phyloP scores from a whole-genome alignment of 2,329 filamentous ascomycete species.

The Hirsutella minnesotensis region DNA sequence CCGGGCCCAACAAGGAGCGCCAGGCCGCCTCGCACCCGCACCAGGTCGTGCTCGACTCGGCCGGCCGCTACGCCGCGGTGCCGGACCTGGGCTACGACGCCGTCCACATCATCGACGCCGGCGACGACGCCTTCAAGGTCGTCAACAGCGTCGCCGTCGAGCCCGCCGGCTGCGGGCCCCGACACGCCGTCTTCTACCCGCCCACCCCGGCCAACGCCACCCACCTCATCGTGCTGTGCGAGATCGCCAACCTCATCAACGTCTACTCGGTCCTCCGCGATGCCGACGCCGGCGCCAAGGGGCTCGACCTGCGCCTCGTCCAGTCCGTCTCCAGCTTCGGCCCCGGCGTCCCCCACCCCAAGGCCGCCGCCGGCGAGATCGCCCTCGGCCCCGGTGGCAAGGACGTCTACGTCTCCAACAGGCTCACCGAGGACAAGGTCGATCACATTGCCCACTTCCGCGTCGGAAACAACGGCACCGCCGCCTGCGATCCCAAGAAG shows the following conservation, averaged over 20 bases:
- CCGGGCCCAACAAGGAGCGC: slow-evolving; percentile 19
- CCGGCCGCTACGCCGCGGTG: slow-evolving; percentile 34
- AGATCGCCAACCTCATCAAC: slow-evolving; percentile 32
- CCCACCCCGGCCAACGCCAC: slow-evolving; percentile 19
- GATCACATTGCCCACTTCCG: slow-evolving; percentile 37
- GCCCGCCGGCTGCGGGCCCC: slow-evolving; percentile 32
- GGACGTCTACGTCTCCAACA: slow-evolving; percentile 40
- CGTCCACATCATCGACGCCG: slow-evolving; percentile 31
- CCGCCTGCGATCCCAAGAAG: background rate
- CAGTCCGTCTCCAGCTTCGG: slow-evolving; percentile 30
- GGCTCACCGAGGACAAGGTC: slow-evolving; percentile 28
- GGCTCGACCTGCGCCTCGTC: slow-evolving; percentile 21
- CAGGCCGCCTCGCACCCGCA: slow-evolving; percentile 30
- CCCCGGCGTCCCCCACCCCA: slow-evolving; percentile 14
- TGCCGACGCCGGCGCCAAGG: slow-evolving; percentile 14
- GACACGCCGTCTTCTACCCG: slow-evolving; percentile 37
- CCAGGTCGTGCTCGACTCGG: slow-evolving; percentile 30
- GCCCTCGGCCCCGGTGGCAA: slow-evolving; percentile 26
- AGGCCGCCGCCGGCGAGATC: slow-evolving; percentile 34
- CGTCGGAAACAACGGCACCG: slow-evolving; percentile 11
- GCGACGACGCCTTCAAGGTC: slow-evolving; percentile 26
- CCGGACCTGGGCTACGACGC: slow-evolving; percentile 37
- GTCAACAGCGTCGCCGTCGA: slow-evolving; percentile 19
- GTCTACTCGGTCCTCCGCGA: slow-evolving; percentile 29
- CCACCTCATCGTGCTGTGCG: slow-evolving; percentile 35